Conservation (phyloP, 1,284 basidiomycete species). For the Uromyces viciae-fabae region DNA sequence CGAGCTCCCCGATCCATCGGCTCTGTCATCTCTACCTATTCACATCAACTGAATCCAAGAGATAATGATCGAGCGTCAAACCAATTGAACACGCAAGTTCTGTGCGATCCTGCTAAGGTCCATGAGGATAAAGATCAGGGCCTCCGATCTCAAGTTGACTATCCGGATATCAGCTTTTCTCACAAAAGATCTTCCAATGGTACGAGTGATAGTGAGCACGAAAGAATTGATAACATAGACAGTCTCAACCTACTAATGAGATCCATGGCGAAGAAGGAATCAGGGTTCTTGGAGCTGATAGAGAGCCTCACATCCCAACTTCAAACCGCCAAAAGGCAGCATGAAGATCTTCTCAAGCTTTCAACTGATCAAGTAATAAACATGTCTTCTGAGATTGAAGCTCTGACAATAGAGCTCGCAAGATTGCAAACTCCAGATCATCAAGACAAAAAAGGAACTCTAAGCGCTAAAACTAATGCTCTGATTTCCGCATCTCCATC, state of each 20-base stretch:
- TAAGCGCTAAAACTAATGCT: neutral
- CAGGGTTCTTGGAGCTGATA: slow-evolving; percentile 71
- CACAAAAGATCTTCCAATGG: neutral
- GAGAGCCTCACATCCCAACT: slow-evolving; percentile 68
- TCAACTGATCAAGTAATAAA: slow-evolving; percentile 42
- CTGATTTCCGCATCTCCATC: too few species aligned
- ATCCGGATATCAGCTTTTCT: neutral
- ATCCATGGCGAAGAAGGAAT: slow-evolving; percentile 92
- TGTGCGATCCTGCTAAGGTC: neutral
- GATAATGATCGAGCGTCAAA: neutral
- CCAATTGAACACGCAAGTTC: neutral
- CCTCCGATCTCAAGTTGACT: neutral
- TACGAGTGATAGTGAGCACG: neutral
- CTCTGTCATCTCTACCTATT: neutral
- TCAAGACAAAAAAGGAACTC: neutral
- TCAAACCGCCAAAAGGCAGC: slow-evolving; percentile 62
- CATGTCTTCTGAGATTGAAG: slow-evolving; percentile 46
- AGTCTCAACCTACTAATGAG: slow-evolving; percentile 56
- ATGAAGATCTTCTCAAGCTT: slow-evolving; percentile 42
- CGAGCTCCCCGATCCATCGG: neutral
- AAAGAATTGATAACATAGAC: neutral
- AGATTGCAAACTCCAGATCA: neutral
- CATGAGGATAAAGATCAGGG: neutral
- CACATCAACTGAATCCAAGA: neutral
- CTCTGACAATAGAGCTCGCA: slow-evolving; percentile 13